A percentile compares a stretch with the other conserved stretches of the same genome.
Conservation (phyloP, 1,284 basidiomycete genomes). For the Phenoliferia sp. region DNA sequence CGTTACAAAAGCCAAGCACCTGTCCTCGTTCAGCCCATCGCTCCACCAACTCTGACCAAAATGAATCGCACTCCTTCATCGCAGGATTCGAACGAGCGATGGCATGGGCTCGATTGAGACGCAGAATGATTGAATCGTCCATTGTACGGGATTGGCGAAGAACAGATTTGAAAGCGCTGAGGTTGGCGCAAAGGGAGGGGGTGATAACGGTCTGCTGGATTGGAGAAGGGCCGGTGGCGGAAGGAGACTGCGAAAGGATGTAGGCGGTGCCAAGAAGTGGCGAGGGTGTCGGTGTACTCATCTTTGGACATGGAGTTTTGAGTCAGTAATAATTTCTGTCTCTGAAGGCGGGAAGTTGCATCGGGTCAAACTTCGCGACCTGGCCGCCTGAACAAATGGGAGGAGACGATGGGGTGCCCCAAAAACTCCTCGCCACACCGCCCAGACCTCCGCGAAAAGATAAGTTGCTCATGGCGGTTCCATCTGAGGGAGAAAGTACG, state of each 20-base stretch:
- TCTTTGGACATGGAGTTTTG: too few species aligned
- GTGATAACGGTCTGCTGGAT: conserved; percentile 12
- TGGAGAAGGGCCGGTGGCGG: background rate
- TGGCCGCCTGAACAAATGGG: too few species aligned
- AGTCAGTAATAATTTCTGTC: too few species aligned
- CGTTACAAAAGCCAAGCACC: conserved; percentile 22
- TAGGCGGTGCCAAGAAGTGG: conserved; percentile 27
- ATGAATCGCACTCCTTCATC: conserved; percentile 18
- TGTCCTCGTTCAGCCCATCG: conserved; percentile 19
- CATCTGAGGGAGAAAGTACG: too few species aligned
- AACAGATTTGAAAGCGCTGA: conserved; percentile 16
- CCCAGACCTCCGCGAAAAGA: too few species aligned
- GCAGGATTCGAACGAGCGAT: conserved; percentile 4
- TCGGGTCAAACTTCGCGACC: too few species aligned
- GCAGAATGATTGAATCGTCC: conserved; percentile 25
- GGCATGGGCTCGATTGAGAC: conserved; percentile 23
- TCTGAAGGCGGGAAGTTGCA: too few species aligned
- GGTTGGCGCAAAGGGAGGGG: conserved; percentile 14
- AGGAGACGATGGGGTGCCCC: too few species aligned
- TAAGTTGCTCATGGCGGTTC: too few species aligned
- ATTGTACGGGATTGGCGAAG: conserved; percentile 16
- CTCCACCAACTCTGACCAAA: conserved; percentile 19
- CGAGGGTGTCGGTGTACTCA: background rate
- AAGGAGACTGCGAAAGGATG: conserved; percentile 18
- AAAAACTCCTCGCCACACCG: too few species aligned